A percentile compares a stretch with the other conserved stretches of the same genome.
phyloP scores from a whole-genome alignment of 2,329 filamentous ascomycete species.

The Cadophora luteo-olivacea region DNA sequence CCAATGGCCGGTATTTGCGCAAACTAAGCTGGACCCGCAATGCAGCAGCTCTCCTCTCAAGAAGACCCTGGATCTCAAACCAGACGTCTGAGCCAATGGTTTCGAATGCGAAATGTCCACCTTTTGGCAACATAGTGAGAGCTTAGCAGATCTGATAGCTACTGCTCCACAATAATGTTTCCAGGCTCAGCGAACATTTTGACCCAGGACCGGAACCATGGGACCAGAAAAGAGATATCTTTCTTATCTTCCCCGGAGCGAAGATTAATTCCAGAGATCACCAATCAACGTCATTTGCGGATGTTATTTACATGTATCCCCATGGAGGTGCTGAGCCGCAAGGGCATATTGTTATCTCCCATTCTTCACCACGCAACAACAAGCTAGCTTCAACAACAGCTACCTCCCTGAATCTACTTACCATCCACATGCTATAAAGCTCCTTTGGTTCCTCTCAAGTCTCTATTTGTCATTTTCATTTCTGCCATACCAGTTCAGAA shows the following conservation, averaged over 20 bases:
- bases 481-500: no score
- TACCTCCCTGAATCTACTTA: background rate
- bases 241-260: background rate
- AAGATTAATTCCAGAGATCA: background rate
- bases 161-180: background rate
- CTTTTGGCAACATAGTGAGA: no score
- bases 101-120: background rate
- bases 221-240: background rate
- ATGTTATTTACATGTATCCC: background rate
- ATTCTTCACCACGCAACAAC: background rate
- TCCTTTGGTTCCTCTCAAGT: no score
- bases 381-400: background rate
- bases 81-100: background rate
- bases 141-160: no score
- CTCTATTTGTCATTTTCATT: no score
- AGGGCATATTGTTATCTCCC: background rate
- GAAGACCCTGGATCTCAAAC: background rate
- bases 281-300: background rate
- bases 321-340: background rate
- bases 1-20: slow-evolving; percentile 6
- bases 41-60: background rate
- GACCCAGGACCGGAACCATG: background rate
- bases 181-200: background rate
- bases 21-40: background rate
- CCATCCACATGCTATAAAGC: background rate